Base-by-base conservation (phyloP, 306 rosid genomes). In the Quillaja saponaria region DNA sequence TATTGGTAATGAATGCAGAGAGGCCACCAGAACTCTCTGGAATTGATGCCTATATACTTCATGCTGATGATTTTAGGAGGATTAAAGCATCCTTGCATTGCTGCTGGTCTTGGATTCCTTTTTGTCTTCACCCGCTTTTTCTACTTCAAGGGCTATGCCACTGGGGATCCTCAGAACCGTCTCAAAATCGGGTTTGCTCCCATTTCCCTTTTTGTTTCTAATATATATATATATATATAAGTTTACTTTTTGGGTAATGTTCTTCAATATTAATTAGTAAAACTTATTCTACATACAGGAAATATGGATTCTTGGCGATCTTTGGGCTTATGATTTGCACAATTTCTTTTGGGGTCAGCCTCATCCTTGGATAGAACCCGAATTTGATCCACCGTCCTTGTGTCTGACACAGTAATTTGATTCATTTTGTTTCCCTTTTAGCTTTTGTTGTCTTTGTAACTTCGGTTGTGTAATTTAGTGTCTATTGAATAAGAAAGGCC, bases 21-120 rank as follows among this genome's bases (percentile, higher is more conserved):
- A 76, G 95, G 97, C 46, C 95, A 90, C 44, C 92, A 90, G 66
- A 90, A 90, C 67, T 87, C 95, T 52, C 68, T 90, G 17, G 97
- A 90, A 68, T 13, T 68, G 44, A 71, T 85, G 90, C 86, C 92
- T 0, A 8, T 79, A 10, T 84, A 87, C 68, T 75, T 84, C 63
- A 51, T 64, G 73, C 48, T 84, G 35, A 80, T 82, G 84, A 58
- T 81, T 3, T 51, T 90, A 63, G 97, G 97, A 50, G 95, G 97
- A 46, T 21, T 90, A 17, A 75, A 64, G 75, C 90, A 87, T 57
- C 95, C 97, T 15, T 68, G 71, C 17, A 38, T 60, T 13, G 41
- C 54, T 25, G 72, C 85, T 35, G 71, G 16, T 6, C 80, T 84
- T 50, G 95, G 95, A 35, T 4, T 45, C 5, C 41, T 84, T 34